Conservation (phyloP, 2,329 filamentous ascomycete genomes). For the Pyrenophora seminiperda region DNA sequence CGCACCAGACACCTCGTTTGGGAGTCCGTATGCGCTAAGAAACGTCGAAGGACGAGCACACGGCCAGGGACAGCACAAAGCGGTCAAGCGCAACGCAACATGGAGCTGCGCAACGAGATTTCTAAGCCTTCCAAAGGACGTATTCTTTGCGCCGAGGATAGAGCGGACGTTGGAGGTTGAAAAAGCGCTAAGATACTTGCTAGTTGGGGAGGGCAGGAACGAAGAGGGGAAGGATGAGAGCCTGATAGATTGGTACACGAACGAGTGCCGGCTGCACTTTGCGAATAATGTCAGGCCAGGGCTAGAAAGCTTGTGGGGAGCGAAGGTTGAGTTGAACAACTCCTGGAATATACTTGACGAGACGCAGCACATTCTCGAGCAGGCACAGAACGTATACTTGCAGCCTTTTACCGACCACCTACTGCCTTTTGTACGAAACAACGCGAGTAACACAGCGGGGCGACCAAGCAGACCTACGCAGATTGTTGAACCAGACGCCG, state of each 20-base stretch:
- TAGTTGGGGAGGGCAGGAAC: constrained; percentile 42
- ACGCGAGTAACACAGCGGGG: constrained; percentile 31
- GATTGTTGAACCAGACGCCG: constrained; percentile 20
- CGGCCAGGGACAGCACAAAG: constrained; percentile 38
- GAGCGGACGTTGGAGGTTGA: constrained; percentile 39
- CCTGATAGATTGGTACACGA: constrained; percentile 53
- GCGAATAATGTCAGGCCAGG: constrained; percentile 38
- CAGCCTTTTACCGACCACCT: constrained; percentile 44
- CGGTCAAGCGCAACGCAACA: constrained; percentile 47
- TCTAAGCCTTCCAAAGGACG: constrained; percentile 43
- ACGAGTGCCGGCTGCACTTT: constrained; percentile 52
- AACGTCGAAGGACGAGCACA: constrained; percentile 44
- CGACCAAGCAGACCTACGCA: constrained; percentile 49
- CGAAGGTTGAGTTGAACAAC: constrained; percentile 30
- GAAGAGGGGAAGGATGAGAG: constrained; percentile 37
- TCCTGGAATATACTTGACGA: constrained; percentile 43
- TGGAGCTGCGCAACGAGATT: constrained; percentile 56
- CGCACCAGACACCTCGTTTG: constrained; percentile 49
- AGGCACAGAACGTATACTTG: constrained; percentile 47
- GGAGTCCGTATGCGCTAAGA: constrained; percentile 38
- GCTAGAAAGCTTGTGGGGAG: constrained; percentile 38
- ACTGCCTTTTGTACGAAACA: constrained; percentile 36
- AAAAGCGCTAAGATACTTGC: constrained; percentile 45
- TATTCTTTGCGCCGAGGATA: constrained; percentile 23
- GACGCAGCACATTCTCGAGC: constrained; percentile 45